Conservation (phyloP, 768 basidiomycete genomes). For the Tylopilus sp. region DNA sequence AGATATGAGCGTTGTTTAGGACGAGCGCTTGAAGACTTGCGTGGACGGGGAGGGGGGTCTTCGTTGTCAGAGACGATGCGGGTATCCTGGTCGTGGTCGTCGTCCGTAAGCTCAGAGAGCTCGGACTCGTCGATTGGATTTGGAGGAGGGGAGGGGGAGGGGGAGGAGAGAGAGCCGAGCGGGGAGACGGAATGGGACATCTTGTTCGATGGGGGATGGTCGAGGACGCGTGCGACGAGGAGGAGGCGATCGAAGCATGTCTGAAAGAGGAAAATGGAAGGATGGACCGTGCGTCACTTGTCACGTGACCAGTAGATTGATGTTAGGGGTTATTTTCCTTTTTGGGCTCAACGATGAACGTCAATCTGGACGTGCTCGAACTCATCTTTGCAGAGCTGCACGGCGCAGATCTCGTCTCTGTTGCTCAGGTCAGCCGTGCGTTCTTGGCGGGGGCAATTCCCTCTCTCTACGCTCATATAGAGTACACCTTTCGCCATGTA, state of each 20-base stretch:
- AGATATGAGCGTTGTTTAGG: constrained; percentile 9
- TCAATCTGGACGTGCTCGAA: constrained; percentile 72
- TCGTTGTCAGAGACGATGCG: constrained; percentile 27
- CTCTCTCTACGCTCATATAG: constrained; percentile 54
- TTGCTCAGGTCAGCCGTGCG: constrained; percentile 61
- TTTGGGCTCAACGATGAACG: constrained; percentile 44
- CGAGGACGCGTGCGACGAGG: constrained; percentile 20
- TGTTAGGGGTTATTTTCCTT: constrained; percentile 7
- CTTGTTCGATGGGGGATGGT: neutral
- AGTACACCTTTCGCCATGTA: constrained; percentile 51
- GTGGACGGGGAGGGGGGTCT: constrained; percentile 16
- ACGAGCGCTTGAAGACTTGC: constrained; percentile 8
- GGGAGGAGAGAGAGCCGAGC: constrained; percentile 63
- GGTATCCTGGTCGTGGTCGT: constrained; percentile 54
- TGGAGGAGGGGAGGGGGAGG: constrained; percentile 57
- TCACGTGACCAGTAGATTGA: constrained; percentile 13
- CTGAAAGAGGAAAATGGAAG: constrained; percentile 15
- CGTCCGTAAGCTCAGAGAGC: constrained; percentile 81
- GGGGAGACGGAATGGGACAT: constrained; percentile 33
- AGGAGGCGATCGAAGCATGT: constrained; percentile 18
- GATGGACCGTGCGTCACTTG: constrained; percentile 20
- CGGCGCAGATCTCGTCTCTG: constrained; percentile 51
- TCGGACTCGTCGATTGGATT: constrained; percentile 56
- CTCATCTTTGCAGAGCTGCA: constrained; percentile 56
- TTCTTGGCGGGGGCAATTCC: constrained; percentile 66